These are phyloP conservation scores for Dictyostelium discoideum DNA, from an alignment of 78 protist genomes.

Conservation along the genomic window dicty_2.7 NC_007088.5:5580001-5580500, in stretches of 20 bases:
- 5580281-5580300: too few species aligned
- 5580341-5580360: too few species aligned
- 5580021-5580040: neutral
- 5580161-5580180: too few species aligned
- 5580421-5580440: constrained; percentile 12
- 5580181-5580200: neutral
- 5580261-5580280: too few species aligned
- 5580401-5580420: constrained; percentile 18
- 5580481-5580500: neutral
- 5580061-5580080: constrained; percentile 31
- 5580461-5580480: constrained; percentile 19
- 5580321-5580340: too few species aligned
- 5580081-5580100: neutral
- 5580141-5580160: neutral
- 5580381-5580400: neutral
- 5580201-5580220: neutral
- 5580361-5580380: neutral
- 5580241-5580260: too few species aligned
- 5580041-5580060: constrained; percentile 63
- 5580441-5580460: constrained; percentile 9
- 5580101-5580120: constrained; percentile 28
- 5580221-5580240: neutral
- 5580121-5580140: constrained; percentile 7
- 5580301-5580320: too few species aligned
- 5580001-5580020: neutral